These are phyloP conservation scores for Microbotryomycetes sp. DNA, from an alignment of 1,284 basidiomycete species.

Conservation along the genomic window DNA sequence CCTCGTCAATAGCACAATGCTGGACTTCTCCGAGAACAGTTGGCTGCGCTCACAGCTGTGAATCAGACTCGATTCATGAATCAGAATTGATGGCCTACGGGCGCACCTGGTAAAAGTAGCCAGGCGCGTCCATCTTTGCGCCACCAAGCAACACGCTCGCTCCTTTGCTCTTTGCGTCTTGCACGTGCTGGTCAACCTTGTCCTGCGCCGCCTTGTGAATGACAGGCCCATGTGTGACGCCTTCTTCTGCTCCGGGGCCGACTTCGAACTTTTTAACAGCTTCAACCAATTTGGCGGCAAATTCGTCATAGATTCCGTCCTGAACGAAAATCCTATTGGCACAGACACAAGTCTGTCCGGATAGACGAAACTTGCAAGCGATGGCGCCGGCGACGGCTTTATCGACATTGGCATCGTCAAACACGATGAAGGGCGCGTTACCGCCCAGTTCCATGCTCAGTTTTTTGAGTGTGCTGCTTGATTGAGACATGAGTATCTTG, in stretches of 20 bases:
- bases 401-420: conserved; percentile 91
- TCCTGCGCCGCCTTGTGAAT: conserved; percentile 78
- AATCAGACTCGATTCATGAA: too few relatives aligned
- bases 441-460: conserved; percentile 48
- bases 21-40: conserved; percentile 33
- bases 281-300: conserved; percentile 70
- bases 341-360: conserved; percentile 61
- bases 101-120: conserved; percentile 17
- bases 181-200: conserved; percentile 81
- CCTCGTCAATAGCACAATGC: conserved; percentile 28
- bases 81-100: too few relatives aligned
- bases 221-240: conserved; percentile 78
- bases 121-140: conserved; percentile 40
- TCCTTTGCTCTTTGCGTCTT: conserved; percentile 73
- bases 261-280: conserved; percentile 84
- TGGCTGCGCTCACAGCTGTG: conserved; percentile 19
- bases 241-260: conserved; percentile 70
- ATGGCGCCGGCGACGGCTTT: conserved; percentile 64
- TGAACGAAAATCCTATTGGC: conserved; percentile 35
- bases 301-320: conserved; percentile 70
- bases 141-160: conserved; percentile 86
- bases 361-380: conserved; percentile 71
- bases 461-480: not conserved
- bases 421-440: conserved; percentile 91
- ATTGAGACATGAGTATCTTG: conserved; percentile 62